Base-by-base conservation (phyloP, 192 early-diverging fungal species). In the Backusella macrospora region DNA sequence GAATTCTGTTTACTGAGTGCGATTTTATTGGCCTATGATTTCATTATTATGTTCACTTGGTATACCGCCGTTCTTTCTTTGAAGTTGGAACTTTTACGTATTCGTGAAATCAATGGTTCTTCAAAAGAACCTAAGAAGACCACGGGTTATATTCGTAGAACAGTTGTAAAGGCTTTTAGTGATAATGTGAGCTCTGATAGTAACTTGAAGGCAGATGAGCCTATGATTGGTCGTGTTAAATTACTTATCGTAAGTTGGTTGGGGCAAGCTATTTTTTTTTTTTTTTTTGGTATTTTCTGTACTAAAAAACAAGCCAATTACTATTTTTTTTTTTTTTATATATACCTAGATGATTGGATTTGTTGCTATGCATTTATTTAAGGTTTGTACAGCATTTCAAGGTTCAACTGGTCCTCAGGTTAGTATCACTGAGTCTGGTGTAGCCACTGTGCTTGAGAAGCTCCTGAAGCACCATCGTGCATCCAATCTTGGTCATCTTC, bases 1-100 rank as follows among this genome's bases (percentile, higher is more conserved):
- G 92, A 96, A 78, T 94, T 96, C 72, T 94, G 93, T 80, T 78
- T 94, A 37, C 77, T 96, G 14, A 92, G 91, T 37, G 89, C 89
- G 15, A 89, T 96, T 62, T 87, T 96, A 65, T 81, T 95, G 26
- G 81, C 91, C 69, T 95, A 94, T 71, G 96, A 98, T 79, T 87
- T 89, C 69, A 66, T 91, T 49, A 86, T 94, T 46, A 80, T 98
- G 80, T 95, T 96, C 47, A 94, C 94, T 12, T 88, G 96, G 78
- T 98, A 94, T 72, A 84, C 92, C 47, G 90, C 95, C 15, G 88
- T 96, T 43, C 81, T 98, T 74, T 90, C 95, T 52, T 84, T 96
- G 14, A 96, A 96, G 81, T 84, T 96, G 18, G 96, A 98, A 14
- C 64, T 89, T 42, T 82, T 81, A 68, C 80, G 85, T 5, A 83